These are phyloP conservation scores for Curvularia hawaiiensis DNA, from an alignment of 2,329 filamentous ascomycete species.

Conservation along the genomic window DNA sequence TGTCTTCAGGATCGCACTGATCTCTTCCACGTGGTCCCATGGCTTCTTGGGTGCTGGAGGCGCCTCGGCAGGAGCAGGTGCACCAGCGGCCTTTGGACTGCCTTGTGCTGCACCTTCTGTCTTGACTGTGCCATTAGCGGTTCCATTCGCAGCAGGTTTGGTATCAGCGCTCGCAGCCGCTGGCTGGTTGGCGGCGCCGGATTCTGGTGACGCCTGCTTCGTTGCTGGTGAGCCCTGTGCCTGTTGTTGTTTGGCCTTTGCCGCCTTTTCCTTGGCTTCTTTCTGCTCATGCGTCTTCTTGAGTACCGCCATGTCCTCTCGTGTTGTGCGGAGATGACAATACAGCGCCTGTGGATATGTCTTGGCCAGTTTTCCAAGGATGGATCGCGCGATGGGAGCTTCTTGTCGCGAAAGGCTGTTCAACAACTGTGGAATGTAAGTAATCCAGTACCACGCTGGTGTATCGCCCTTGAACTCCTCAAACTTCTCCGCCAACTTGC, in stretches of 20 bases:
- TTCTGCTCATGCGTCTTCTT: constrained; percentile 81
- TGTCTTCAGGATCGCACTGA: constrained; percentile 94
- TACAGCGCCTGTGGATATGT: constrained; percentile 93
- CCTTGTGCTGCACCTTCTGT: constrained; percentile 44
- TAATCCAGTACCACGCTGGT: constrained; percentile 99
- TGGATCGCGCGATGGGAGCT: constrained; percentile 80
- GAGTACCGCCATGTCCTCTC: constrained; percentile 91
- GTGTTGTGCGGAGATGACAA: constrained; percentile 89
- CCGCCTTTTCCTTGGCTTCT: constrained; percentile 60
- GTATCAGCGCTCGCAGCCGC: constrained; percentile 44
- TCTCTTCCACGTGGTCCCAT: constrained; percentile 96
- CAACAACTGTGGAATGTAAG: constrained; percentile 94
- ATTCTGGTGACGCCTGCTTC: constrained; percentile 46
- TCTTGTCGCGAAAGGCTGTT: constrained; percentile 92
- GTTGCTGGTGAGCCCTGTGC: constrained; percentile 46
- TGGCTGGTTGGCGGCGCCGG: constrained; percentile 37
- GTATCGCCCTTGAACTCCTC: constrained; percentile 98
- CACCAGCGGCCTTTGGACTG: constrained; percentile 34
- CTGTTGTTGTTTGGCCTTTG: constrained; percentile 66
- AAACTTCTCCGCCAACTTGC: constrained; percentile 82
- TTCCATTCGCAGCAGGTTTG: constrained; percentile 60
- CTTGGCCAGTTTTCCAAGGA: constrained; percentile 93
- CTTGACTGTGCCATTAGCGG: constrained; percentile 47
- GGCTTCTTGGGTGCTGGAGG: constrained; percentile 67
- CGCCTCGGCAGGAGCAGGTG: constrained; percentile 28